Evolutionary conservation across 257 asterid genomes (phyloP).

Genomic region (Salvia miltiorrhiza): DNA sequence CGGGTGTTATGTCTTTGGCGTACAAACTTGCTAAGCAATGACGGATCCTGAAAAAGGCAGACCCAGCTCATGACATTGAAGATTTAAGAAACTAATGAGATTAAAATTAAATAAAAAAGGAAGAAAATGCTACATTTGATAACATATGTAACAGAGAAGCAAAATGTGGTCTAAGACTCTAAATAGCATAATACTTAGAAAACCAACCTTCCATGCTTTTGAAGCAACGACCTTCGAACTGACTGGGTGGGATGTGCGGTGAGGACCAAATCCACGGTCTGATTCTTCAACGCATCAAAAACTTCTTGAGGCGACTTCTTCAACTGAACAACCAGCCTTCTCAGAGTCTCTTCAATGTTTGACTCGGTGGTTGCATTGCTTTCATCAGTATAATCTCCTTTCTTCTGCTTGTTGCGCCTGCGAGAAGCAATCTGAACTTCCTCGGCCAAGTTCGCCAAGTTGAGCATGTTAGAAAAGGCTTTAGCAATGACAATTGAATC

Average conservation of each 20-base stretch:
- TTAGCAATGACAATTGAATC: slow-evolving; percentile 58
- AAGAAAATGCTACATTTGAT: background rate
- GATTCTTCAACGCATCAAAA: slow-evolving; percentile 59
- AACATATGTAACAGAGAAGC: background rate
- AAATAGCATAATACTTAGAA: background rate
- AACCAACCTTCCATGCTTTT: slow-evolving; percentile 56
- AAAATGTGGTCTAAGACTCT: background rate
- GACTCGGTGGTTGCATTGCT: slow-evolving; percentile 63
- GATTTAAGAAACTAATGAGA: background rate
- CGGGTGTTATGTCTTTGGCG: slow-evolving; percentile 54
- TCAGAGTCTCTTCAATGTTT: slow-evolving; percentile 58
- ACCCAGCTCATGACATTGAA: background rate
- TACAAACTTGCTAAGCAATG: slow-evolving; percentile 47
- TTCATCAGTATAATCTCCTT: slow-evolving; percentile 58
- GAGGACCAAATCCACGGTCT: slow-evolving; percentile 58
- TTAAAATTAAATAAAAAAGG: background rate
- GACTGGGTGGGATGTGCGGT: slow-evolving; percentile 67
- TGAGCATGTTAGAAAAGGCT: slow-evolving; percentile 65
- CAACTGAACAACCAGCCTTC: slow-evolving; percentile 48
- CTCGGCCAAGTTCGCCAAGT: slow-evolving; percentile 69
- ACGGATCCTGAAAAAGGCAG: slow-evolving; percentile 44
- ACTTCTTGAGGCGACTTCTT: slow-evolving; percentile 62
- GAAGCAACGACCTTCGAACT: slow-evolving; percentile 55
- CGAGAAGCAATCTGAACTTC: slow-evolving; percentile 58
- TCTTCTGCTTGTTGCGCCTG: slow-evolving; percentile 44